Conservation (phyloP, 345 rosid species). For the Isatis tinctoria region DNA sequence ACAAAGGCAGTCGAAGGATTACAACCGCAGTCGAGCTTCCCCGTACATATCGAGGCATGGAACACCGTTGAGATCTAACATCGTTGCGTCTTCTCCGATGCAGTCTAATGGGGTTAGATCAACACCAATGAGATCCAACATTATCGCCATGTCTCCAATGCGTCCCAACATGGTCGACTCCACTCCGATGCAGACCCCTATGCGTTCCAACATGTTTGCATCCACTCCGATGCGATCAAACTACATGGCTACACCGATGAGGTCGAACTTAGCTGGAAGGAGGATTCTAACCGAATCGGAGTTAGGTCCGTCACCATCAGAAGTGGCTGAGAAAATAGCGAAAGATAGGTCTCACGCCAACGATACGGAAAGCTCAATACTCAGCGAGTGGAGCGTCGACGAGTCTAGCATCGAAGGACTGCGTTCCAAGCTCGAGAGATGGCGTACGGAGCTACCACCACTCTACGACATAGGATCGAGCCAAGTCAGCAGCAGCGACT, state of each 20-base stretch:
- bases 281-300: conserved; percentile 59
- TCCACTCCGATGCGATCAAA: conserved; percentile 25
- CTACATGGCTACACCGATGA: conserved; percentile 24
- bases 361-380: conserved; percentile 50
- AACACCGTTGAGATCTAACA: conserved; percentile 33
- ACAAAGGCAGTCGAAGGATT: background rate
- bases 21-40: conserved; percentile 8
- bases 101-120: conserved; percentile 3
- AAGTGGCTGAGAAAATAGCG: conserved; percentile 59
- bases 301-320: conserved; percentile 81
- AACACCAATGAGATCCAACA: conserved; percentile 26
- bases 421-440: conserved; percentile 71
- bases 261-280: conserved; percentile 20
- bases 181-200: conserved; percentile 15
- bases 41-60: conserved; percentile 32
- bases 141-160: conserved; percentile 20
- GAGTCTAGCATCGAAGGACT: conserved; percentile 64
- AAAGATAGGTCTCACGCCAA: conserved; percentile 22
- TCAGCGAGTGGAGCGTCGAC: conserved; percentile 52
- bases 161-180: background rate
- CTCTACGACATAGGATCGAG: conserved; percentile 49
- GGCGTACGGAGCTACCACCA: conserved; percentile 75
- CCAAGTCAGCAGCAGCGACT: conserved; percentile 10
- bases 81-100: conserved; percentile 22
- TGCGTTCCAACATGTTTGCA: conserved; percentile 16